Base-by-base conservation (phyloP, 352 stramenopile genomes). In the Phytopythium delawarense region DNA sequence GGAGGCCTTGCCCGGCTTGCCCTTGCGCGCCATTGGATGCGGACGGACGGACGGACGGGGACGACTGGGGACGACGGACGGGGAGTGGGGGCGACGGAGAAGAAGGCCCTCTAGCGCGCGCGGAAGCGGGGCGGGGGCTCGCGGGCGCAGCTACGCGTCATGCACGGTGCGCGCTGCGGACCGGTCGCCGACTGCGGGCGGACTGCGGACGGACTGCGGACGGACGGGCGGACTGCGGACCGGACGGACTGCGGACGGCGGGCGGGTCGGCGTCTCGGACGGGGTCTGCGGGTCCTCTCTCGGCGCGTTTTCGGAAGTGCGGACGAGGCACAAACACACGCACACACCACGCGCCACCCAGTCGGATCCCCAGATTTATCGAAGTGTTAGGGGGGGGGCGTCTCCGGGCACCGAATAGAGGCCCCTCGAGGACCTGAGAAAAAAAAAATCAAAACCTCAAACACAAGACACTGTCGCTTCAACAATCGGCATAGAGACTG, bases 231-330 rank as follows among this genome's bases (percentile, higher is more conserved):
- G 39, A 46, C 25, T 1, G 25, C 25, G 1, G 25, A 28, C 25
- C n/a, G n/a, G n/a, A 28, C 37, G 21, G 39, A 46, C 25, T 1
- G 25, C 25, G 1, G 25, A 28, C 25, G 11, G 44, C 18, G 37
- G 39, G 37, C 28, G 57, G 30, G 49, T 11, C 20, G 39, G 18
- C 11, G 44, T 4, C 23, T 2, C 45, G 45, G 45, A 20, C 40
- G 37, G 50, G 5, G 28, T 32, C 28, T 32, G 28, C 28, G 5
- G 28, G 28, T 32, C 28, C 28, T 32, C 28, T 32, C 28, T 32
- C 28, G 52, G 48, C 28, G 63, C 57, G 60, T 65, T 69, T 65
- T 69, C 39, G 59, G 51, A 65, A 69, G 49, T 69, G 63, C 37
- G 32, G 42, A 35, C 50, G 50, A 34, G 6, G 11, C 46, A 52